phyloP scores from a whole-genome alignment of 768 basidiomycete genomes.

The Amanita polypyramis region DNA sequence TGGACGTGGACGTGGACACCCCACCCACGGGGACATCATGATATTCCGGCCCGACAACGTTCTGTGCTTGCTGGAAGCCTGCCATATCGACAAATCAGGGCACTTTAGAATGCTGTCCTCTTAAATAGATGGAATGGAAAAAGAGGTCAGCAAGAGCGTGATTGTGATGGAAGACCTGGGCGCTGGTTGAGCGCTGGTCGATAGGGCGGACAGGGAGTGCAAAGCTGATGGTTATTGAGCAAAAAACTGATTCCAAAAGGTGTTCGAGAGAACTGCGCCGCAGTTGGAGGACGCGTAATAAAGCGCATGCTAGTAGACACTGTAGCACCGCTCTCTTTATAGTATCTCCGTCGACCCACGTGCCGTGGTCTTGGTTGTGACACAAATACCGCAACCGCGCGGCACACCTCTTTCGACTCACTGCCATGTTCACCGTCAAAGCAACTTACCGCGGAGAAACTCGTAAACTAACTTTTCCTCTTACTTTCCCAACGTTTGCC shows the following conservation, averaged over 20 bases:
- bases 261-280: not conserved
- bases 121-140: no score
- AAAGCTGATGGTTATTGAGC: no score
- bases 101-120: no score
- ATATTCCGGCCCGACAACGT: no score
- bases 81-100: not conserved
- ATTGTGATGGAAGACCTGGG: no score
- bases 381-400: not conserved
- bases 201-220: no score
- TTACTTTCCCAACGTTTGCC: slow-evolving; percentile 50
- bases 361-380: not conserved
- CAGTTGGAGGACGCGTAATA: not conserved
- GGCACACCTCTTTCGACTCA: slow-evolving; percentile 11
- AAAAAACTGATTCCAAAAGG: no score
- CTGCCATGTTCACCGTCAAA: slow-evolving; percentile 66
- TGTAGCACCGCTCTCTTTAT: no score
- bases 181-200: no score
- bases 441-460: slow-evolving; percentile 66
- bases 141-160: no score
- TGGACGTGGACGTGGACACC: slow-evolving; percentile 30
- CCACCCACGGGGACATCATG: not conserved
- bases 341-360: not conserved
- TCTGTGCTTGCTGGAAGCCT: no score
- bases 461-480: slow-evolving; percentile 50
- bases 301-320: no score